phyloP scores from a whole-genome alignment of 495 filamentous ascomycete genomes.

The Glarea lozoyensis region DNA sequence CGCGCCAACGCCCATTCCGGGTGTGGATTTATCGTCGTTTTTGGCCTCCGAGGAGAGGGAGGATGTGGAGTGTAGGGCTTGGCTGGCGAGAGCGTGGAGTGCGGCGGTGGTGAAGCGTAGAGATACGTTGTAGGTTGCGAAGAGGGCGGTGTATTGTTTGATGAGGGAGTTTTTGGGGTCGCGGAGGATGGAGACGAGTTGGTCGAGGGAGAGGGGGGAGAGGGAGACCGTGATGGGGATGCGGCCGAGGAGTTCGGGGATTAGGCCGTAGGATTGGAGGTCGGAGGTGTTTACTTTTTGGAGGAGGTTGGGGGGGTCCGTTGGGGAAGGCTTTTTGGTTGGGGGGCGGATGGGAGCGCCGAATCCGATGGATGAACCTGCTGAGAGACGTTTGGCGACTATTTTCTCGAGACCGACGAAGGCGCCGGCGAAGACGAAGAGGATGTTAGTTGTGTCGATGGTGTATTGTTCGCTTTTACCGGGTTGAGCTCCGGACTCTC shows the following conservation, averaged over 20 bases:
- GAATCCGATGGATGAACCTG: slow-evolving; percentile 79
- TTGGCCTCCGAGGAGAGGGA: neutral
- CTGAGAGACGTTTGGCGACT: slow-evolving; percentile 75
- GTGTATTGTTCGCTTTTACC: slow-evolving; percentile 78
- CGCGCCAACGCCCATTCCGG: slow-evolving; percentile 72
- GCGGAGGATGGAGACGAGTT: slow-evolving; percentile 80
- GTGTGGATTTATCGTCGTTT: neutral
- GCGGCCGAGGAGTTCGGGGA: slow-evolving; percentile 86
- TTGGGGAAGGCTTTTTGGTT: slow-evolving; percentile 20
- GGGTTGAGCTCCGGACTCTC: slow-evolving; percentile 18
- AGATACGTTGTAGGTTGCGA: slow-evolving; percentile 73
- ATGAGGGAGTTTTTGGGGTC: slow-evolving; percentile 84
- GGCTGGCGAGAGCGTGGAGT: slow-evolving; percentile 67
- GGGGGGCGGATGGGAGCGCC: slow-evolving; percentile 65
- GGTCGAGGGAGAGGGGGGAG: slow-evolving; percentile 64
- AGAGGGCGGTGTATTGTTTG: slow-evolving; percentile 76
- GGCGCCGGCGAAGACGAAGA: slow-evolving; percentile 93
- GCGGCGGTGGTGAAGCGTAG: slow-evolving; percentile 76
- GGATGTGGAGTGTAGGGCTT: no score
- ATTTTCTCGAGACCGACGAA: slow-evolving; percentile 90
- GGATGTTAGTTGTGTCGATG: slow-evolving; percentile 88
- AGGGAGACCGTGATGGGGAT: slow-evolving; percentile 83
- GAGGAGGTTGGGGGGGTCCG: slow-evolving; percentile 67
- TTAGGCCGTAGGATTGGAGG: slow-evolving; percentile 85
- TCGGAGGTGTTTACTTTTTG: slow-evolving; percentile 76